Base-by-base conservation (phyloP, 768 basidiomycete species). In the Collybia nuda region DNA sequence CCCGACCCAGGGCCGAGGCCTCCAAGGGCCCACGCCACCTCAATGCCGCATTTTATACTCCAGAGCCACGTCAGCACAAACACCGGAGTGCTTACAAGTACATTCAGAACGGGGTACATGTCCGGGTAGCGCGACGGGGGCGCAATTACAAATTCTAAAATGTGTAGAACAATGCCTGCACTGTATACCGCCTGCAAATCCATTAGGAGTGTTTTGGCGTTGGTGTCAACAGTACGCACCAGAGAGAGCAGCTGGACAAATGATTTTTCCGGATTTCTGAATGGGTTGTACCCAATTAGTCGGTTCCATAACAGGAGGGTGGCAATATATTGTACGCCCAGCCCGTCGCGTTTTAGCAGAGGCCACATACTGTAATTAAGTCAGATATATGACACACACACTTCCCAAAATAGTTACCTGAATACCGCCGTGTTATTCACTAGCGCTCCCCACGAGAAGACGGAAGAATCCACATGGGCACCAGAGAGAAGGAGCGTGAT, bases 51-150 rank as follows among this genome's bases (percentile, higher is more conserved):
- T 56, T 85, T 87, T 64, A 93, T 83, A 44, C 89, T 90, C 93
- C 93, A 97, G 14, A 93, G 61, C 90, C 90, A 98, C n/a, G 81
- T 75, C 23, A 91, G 64, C 6, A 74, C 79, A 63, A 98, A 96
- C 15, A 96, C 82, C 1, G 84, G 86, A 1, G 86, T 88, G 61
- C 86, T 84, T 40, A 94, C 62, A 14, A 93, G 78, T 2, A 93
- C 84, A 64, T 97, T 98, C 35, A 93, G 72, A 0, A 95, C 92
- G 0, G 88, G 72, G 63, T 82, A 97, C 36, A 97, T 66, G 65
- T 96, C 92, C 0, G 92, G 95, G 56, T 92, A 89, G 52, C 86
- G 84, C 5, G 77, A 59, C 3, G 93, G 92, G 6, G 93, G 85
- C 2, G 71, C 35, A 26, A 88, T 40, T 6, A 83, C 26, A 24